Conservation (phyloP, 139 green algal species). For the Coelastrella sp. region DNA sequence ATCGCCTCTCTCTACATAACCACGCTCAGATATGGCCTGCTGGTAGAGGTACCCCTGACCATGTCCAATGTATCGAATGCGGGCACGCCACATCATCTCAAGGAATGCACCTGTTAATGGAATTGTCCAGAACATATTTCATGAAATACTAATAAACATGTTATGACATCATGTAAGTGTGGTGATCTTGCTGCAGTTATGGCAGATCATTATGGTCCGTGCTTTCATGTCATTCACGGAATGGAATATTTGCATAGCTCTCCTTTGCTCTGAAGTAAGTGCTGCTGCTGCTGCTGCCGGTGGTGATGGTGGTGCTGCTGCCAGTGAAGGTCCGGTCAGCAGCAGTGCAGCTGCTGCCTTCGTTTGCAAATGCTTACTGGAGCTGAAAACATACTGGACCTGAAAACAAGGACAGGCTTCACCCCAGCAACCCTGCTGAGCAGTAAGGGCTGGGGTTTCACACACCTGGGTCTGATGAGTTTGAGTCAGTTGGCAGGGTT, state of each 20-base stretch:
- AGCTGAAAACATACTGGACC: no score
- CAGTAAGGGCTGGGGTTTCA: no score
- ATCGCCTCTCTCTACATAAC: neutral
- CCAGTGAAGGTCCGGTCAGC: neutral
- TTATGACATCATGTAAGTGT: no score
- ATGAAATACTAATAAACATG: neutral
- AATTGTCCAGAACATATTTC: neutral
- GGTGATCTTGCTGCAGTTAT: no score
- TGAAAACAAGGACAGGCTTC: no score
- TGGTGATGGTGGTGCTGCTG: slow-evolving; percentile 9
- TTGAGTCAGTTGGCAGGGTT: neutral
- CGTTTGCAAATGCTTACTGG: no score
- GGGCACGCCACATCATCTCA: neutral
- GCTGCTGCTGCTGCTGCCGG: slow-evolving; percentile 1
- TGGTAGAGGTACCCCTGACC: neutral
- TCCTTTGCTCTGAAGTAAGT: neutral
- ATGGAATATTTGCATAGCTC: neutral
- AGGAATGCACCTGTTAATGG: neutral
- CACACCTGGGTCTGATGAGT: neutral
- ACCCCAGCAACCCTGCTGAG: no score
- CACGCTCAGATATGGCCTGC: neutral
- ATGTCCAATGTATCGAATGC: neutral
- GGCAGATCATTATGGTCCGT: no score
- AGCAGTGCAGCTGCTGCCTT: slow-evolving; percentile 1
- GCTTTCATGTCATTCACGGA: no score